Percentiles rank a stretch among this genome's conserved stretches.
Evolutionary conservation across 2,329 filamentous ascomycete genomes (phyloP).

Genomic region (Paraphoma chrysanthemicola): DNA sequence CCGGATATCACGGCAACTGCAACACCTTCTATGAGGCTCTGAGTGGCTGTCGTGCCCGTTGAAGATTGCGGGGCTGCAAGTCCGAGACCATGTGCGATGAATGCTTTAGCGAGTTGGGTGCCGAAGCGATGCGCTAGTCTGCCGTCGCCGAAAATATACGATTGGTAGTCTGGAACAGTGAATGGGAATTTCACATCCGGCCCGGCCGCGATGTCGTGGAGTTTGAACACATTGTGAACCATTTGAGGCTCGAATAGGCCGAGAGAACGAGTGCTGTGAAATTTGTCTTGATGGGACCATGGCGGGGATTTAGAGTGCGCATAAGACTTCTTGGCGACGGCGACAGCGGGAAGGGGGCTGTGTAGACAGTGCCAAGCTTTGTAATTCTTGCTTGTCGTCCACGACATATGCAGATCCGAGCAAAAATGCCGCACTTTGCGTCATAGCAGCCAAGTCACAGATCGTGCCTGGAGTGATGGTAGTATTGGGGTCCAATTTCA

Average conservation of each 20-base stretch:
- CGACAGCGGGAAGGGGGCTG: constrained; percentile 24
- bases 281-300: background rate
- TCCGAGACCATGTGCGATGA: constrained; percentile 19
- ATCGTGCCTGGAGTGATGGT: background rate
- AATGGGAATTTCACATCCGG: constrained; percentile 25
- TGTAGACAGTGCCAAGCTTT: constrained; percentile 13
- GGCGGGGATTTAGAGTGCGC: constrained; percentile 24
- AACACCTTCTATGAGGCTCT: constrained; percentile 18
- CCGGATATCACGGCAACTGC: constrained; percentile 34
- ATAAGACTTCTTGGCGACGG: constrained; percentile 15
- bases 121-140: constrained; percentile 31
- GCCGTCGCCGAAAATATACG: constrained; percentile 34
- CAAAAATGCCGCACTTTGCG: constrained; percentile 18
- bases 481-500: no score
- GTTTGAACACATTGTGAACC: constrained; percentile 28
- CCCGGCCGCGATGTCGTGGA: constrained; percentile 21
- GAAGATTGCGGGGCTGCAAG: constrained; percentile 8
- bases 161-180: constrained; percentile 28
- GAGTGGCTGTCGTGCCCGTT: constrained; percentile 16
- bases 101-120: constrained; percentile 34
- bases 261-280: background rate
- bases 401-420: constrained; percentile 14
- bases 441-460: constrained; percentile 6
- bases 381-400: constrained; percentile 8
- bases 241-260: constrained; percentile 17